Percentiles rank a stretch among this genome's conserved stretches.
Evolutionary conservation across 1,284 basidiomycete genomes (phyloP).

Genomic region (Xerocomus nothofagi): DNA sequence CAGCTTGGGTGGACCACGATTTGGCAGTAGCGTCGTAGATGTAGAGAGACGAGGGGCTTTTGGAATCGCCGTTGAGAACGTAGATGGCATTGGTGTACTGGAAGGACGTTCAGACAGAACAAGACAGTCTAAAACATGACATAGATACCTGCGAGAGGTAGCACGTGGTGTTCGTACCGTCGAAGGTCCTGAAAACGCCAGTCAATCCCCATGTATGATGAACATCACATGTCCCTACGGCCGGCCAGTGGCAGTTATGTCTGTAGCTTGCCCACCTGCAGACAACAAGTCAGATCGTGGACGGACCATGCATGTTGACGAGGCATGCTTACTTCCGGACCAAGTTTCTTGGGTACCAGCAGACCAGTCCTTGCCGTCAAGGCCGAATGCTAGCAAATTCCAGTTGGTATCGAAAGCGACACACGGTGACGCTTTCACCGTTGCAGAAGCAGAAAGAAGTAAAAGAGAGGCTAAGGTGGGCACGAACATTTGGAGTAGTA

Average conservation of each 20-base stretch:
- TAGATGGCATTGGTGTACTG: conserved; percentile 79
- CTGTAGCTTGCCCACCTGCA: conserved; percentile 50
- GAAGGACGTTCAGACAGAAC: conserved; percentile 3
- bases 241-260: conserved; percentile 64
- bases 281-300: conserved; percentile 6
- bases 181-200: conserved; percentile 54
- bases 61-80: conserved; percentile 71
- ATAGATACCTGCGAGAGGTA: conserved; percentile 63
- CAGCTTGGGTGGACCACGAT: conserved; percentile 64
- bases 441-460: conserved; percentile 42
- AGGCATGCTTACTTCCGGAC: conserved; percentile 49
- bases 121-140: not conserved
- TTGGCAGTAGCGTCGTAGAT: conserved; percentile 66
- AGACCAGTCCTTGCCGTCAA: conserved; percentile 73
- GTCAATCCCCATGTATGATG: conserved; percentile 1
- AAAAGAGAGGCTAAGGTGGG: conserved; percentile 62
- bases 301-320: not conserved
- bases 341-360: conserved; percentile 66
- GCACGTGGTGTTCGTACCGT: conserved; percentile 65
- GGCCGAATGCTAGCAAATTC: conserved; percentile 73
- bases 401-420: conserved; percentile 67
- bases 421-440: conserved; percentile 54
- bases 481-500: conserved; percentile 39
- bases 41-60: conserved; percentile 62
- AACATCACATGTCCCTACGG: conserved; percentile 51